Conservation (phyloP, 2,329 filamentous ascomycete genomes). For the Juglanconis sp. region DNA sequence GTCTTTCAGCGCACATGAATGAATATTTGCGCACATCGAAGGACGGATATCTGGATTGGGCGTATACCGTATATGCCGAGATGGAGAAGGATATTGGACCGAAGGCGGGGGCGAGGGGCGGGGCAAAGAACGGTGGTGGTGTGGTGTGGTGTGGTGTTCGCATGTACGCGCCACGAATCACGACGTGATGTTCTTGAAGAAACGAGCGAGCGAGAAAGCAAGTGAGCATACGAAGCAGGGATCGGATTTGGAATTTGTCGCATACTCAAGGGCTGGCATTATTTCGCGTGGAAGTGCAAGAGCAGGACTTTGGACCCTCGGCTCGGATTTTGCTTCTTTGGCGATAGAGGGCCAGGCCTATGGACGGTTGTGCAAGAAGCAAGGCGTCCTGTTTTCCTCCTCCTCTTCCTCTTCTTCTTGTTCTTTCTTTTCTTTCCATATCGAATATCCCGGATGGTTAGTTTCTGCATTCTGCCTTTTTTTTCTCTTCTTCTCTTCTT, state of each 20-base stretch:
- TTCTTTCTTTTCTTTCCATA: neutral
- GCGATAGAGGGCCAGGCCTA: neutral
- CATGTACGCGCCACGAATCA: neutral
- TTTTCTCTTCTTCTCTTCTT: neutral
- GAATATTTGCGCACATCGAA: neutral
- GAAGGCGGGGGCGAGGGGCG: neutral
- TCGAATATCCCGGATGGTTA: neutral
- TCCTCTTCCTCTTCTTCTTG: neutral
- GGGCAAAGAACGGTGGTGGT: no score
- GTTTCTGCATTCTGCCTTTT: neutral
- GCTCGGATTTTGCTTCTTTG: neutral
- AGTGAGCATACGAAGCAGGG: neutral
- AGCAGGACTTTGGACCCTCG: neutral
- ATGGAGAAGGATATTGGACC: neutral
- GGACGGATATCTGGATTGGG: neutral
- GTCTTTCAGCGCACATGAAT: neutral
- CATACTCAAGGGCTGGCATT: neutral
- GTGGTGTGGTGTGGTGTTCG: no score
- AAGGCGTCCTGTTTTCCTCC: neutral
- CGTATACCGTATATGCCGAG: neutral
- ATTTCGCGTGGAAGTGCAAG: neutral
- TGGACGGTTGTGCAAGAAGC: neutral
- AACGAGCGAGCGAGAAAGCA: neutral
- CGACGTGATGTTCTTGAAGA: neutral
- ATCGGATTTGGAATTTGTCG: neutral